Evolutionary conservation across 2,329 filamentous ascomycete genomes (phyloP).

Genomic region (Nigrograna mackinnonii): DNA sequence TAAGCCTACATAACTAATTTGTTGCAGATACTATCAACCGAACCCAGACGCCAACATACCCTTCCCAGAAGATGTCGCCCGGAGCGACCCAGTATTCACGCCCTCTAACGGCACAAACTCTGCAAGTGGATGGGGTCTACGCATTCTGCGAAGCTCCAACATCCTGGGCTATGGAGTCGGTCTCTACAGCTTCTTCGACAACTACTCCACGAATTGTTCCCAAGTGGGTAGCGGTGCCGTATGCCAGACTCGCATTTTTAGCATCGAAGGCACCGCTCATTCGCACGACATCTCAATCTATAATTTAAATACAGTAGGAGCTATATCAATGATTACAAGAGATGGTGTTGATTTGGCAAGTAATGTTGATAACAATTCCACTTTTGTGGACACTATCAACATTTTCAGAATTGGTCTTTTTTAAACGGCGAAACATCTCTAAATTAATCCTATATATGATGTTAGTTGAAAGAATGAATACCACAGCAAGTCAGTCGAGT

Average conservation of each 20-base stretch:
- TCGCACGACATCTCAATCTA: conserved; percentile 46
- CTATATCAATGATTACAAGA: conserved; percentile 49
- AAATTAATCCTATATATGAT: too few relatives aligned
- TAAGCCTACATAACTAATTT: conserved; percentile 5
- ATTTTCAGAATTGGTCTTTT: conserved; percentile 29
- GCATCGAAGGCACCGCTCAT: conserved; percentile 45
- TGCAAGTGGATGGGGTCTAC: conserved; percentile 64
- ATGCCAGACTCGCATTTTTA: conserved; percentile 56
- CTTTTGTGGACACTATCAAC: conserved; percentile 43
- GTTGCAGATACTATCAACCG: conserved; percentile 68
- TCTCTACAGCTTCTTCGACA: conserved; percentile 70
- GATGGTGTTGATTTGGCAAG: conserved; percentile 48
- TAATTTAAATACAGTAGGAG: conserved; percentile 52
- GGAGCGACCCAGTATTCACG: conserved; percentile 70
- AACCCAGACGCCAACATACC: conserved; percentile 74
- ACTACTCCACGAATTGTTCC: conserved; percentile 54
- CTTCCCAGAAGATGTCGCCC: conserved; percentile 62
- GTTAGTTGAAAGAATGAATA: too few relatives aligned
- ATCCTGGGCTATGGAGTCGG: conserved; percentile 65
- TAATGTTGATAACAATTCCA: conserved; percentile 52
- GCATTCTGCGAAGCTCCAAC: conserved; percentile 60
- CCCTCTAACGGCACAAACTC: conserved; percentile 32
- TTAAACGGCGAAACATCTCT: too few relatives aligned
- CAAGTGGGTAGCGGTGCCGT: conserved; percentile 26
- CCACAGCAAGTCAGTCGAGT: too few relatives aligned